Conservation (phyloP, 1,139 yeast species). For the Blastobotrys serpentis region DNA sequence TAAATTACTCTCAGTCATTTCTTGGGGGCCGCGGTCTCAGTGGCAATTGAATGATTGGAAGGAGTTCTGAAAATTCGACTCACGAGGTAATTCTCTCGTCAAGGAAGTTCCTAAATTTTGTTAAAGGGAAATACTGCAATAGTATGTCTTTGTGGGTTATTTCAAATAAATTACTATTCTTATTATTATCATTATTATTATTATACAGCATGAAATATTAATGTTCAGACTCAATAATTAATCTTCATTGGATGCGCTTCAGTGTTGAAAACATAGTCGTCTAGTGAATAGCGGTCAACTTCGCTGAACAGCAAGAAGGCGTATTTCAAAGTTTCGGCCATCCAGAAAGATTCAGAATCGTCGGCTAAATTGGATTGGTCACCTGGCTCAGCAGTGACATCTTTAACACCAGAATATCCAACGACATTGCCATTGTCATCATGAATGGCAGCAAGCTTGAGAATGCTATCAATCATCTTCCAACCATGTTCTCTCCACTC, state of each 20-base stretch:
- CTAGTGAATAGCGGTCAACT: slow-evolving; percentile 55
- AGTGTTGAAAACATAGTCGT: slow-evolving; percentile 71
- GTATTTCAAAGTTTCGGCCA: slow-evolving; percentile 90
- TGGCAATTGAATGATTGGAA: too few relatives aligned
- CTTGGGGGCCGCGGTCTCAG: too few relatives aligned
- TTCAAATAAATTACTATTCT: too few relatives aligned
- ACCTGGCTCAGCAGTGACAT: slow-evolving; percentile 46
- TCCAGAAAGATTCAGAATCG: slow-evolving; percentile 76
- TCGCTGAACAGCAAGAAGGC: slow-evolving; percentile 77
- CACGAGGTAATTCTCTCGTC: too few relatives aligned
- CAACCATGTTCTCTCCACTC: slow-evolving; percentile 72
- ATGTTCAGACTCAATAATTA: neutral
- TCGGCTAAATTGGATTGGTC: slow-evolving; percentile 38
- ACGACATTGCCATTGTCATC: slow-evolving; percentile 45
- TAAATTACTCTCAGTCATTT: too few relatives aligned
- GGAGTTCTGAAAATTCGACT: too few relatives aligned
- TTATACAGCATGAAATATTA: too few relatives aligned
- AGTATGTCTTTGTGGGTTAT: too few relatives aligned
- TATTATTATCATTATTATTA: too few relatives aligned
- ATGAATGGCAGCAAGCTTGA: slow-evolving; percentile 31
- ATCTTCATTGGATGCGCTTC: slow-evolving; percentile 74
- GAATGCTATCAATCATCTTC: slow-evolving; percentile 56
- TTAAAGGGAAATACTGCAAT: too few relatives aligned
- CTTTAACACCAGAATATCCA: slow-evolving; percentile 51
- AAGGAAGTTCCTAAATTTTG: too few relatives aligned